Conservation (phyloP, 257 asterid species). For the Solanum tarapatanum region DNA sequence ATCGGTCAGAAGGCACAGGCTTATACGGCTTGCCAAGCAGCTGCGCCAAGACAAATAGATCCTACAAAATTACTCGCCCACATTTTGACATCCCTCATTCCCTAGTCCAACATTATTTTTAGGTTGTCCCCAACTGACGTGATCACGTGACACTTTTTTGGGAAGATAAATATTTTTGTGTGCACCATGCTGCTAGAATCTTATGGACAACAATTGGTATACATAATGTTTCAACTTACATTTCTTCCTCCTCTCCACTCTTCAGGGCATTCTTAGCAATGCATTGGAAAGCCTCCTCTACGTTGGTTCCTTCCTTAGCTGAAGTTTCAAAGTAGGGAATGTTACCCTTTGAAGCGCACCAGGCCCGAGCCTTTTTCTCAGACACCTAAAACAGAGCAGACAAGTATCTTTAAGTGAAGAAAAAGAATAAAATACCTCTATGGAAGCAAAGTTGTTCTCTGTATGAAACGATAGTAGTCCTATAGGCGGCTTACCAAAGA, state of each 20-base stretch:
- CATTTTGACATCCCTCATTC: not conserved
- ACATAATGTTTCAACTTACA: conserved; percentile 35
- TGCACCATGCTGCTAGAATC: not conserved
- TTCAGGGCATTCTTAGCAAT: conserved; percentile 86
- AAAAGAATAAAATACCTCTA: not conserved
- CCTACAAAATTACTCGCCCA: not conserved
- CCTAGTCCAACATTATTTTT: not conserved
- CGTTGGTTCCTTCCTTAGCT: conserved; percentile 92
- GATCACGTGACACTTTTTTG: not conserved
- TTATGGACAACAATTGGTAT: not conserved
- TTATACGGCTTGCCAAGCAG: not conserved
- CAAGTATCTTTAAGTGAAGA: not conserved
- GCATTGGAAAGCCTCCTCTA: conserved; percentile 96
- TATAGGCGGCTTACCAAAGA: not conserved
- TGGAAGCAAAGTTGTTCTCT: not conserved
- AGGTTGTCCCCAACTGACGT: not conserved
- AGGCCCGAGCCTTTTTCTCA: conserved; percentile 96
- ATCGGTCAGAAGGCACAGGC: not conserved
- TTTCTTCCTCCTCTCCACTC: conserved; percentile 91
- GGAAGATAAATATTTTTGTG: not conserved
- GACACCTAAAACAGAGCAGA: conserved; percentile 47
- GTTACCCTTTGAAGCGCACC: conserved; percentile 96
- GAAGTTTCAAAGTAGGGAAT: conserved; percentile 98
- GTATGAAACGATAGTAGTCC: not conserved
- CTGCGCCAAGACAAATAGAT: not conserved